A percentile compares a stretch with the other conserved stretches of the same genome.
Evolutionary conservation across 768 basidiomycete genomes (phyloP).

Genomic region (Lentinus tigrinus): DNA sequence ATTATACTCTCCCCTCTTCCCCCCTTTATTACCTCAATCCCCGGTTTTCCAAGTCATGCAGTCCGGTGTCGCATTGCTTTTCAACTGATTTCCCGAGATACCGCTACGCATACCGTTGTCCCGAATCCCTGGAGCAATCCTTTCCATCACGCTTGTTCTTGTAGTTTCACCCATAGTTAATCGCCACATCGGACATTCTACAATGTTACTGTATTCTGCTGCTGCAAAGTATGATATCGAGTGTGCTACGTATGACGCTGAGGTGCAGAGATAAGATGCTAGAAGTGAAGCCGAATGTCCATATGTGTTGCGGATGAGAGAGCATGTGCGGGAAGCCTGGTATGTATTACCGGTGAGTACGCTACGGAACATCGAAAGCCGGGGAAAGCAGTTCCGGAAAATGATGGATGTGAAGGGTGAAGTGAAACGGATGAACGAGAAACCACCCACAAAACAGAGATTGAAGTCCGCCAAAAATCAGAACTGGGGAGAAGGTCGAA

Average conservation of each 20-base stretch:
- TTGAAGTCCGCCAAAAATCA: too few relatives aligned
- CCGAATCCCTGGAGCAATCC: constrained; percentile 6
- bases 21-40: neutral
- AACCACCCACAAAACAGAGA: neutral
- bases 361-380: constrained; percentile 4
- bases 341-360: constrained; percentile 1
- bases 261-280: too few relatives aligned
- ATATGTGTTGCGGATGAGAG: neutral
- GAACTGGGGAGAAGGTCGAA: neutral
- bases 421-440: neutral
- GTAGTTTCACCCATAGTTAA: constrained; percentile 18
- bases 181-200: constrained; percentile 14
- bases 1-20: neutral
- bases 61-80: constrained; percentile 9
- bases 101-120: neutral
- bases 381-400: constrained; percentile 13
- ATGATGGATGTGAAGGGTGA: constrained; percentile 1
- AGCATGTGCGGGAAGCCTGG: too few relatives aligned
- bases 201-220: constrained; percentile 20
- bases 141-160: constrained; percentile 12
- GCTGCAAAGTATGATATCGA: constrained; percentile 21
- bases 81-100: constrained; percentile 2
- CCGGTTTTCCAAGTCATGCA: neutral
- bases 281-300: too few relatives aligned
- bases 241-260: constrained; percentile 6